Conservation (phyloP, 371 early-diverging fungal species). For the Cokeromyces recurvatus region DNA sequence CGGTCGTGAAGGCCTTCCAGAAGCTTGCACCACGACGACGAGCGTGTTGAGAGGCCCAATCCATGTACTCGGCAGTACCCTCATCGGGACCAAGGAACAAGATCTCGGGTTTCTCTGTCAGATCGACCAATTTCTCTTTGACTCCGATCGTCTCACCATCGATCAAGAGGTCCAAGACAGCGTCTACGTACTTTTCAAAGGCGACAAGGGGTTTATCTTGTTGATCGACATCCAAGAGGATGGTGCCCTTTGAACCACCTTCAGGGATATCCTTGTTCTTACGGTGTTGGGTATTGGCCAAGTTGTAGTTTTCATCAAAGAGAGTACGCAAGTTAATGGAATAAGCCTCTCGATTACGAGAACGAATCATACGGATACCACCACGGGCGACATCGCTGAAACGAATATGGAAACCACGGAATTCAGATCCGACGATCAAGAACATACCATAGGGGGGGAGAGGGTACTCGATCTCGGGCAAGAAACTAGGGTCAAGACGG, state of each 20-base stretch:
- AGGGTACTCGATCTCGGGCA: conserved; percentile 95
- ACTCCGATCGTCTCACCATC: conserved; percentile 91
- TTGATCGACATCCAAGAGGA: conserved; percentile 86
- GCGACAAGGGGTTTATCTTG: conserved; percentile 96
- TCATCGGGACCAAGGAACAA: conserved; percentile 99
- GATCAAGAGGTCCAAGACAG: conserved; percentile 90
- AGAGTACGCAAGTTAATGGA: conserved; percentile 93
- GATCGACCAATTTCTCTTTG: conserved; percentile 93
- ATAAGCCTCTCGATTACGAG: conserved; percentile 94
- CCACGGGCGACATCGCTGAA: conserved; percentile 99
- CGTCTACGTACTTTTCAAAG: conserved; percentile 98
- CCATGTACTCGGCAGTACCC: conserved; percentile 98
- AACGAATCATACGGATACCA: conserved; percentile 96
- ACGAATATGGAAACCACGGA: conserved; percentile 98
- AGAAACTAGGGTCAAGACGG: conserved; percentile 91
- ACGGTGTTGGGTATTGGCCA: conserved; percentile 97
- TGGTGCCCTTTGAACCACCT: conserved; percentile 98
- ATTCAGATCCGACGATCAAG: conserved; percentile 94
- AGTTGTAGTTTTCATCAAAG: conserved; percentile 96
- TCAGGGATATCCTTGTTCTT: conserved; percentile 99
- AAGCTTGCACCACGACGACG: conserved; percentile 86
- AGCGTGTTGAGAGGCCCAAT: conserved; percentile 98
- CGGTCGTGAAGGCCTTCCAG: conserved; percentile 99
- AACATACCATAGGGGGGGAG: conserved; percentile 91
- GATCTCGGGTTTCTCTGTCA: conserved; percentile 88